Evolutionary conservation across 768 basidiomycete genomes (phyloP).

Genomic region (Xerocomellus amylosporus): DNA sequence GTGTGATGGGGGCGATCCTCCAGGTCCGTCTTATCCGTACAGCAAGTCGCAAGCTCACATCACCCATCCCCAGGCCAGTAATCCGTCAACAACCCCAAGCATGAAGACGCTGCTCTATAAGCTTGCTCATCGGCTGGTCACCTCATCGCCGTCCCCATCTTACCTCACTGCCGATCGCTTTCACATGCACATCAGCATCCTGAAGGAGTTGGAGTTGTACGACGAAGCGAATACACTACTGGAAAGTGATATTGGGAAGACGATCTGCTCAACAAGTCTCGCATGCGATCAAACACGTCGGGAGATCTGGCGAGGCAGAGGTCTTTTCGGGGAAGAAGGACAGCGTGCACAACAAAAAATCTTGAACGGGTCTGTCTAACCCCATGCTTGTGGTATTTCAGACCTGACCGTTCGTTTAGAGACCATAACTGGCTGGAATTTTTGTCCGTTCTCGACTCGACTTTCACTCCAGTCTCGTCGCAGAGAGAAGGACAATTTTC

Average conservation of each 20-base stretch:
- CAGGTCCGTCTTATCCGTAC: constrained; percentile 49
- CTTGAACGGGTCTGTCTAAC: constrained; percentile 49
- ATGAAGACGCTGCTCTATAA: constrained; percentile 72
- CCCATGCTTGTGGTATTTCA: constrained; percentile 1
- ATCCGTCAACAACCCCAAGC: constrained; percentile 53
- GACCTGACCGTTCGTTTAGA: constrained; percentile 37
- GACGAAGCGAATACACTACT: constrained; percentile 71
- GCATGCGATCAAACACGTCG: constrained; percentile 74
- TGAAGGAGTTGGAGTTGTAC: constrained; percentile 63
- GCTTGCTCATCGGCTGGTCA: constrained; percentile 72
- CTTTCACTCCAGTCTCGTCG: constrained; percentile 45
- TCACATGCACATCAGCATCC: constrained; percentile 67
- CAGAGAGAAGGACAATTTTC: constrained; percentile 23
- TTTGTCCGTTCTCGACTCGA: constrained; percentile 65
- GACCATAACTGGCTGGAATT: constrained; percentile 90
- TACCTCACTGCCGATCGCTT: constrained; percentile 72
- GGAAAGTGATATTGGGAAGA: constrained; percentile 63
- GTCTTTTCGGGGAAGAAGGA: constrained; percentile 59
- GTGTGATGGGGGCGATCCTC: constrained; percentile 71
- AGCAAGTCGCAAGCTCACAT: constrained; percentile 8
- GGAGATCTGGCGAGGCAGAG: constrained; percentile 61
- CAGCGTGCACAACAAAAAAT: constrained; percentile 58
- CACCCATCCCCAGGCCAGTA: constrained; percentile 57
- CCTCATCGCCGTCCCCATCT: constrained; percentile 60
- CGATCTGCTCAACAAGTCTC: constrained; percentile 66